These are phyloP conservation scores for Pythium aristosporum DNA, from an alignment of 352 stramenopile genomes.

Conservation along the genomic window DNA sequence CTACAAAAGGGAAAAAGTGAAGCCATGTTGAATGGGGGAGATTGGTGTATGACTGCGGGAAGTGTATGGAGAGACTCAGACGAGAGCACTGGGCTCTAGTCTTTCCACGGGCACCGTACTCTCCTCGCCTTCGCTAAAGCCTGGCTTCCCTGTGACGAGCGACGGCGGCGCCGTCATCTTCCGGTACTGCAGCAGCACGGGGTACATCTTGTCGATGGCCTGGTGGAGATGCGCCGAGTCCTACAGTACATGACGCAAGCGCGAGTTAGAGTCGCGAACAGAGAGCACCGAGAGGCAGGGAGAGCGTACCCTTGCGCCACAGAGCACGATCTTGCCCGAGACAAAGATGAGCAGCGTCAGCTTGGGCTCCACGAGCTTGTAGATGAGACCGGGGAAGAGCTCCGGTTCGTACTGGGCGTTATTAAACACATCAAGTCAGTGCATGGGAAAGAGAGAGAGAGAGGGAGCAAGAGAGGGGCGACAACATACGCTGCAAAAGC, in stretches of 20 bases:
- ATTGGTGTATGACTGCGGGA: background rate
- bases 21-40: background rate
- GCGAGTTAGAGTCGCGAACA: background rate
- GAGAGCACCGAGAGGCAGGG: background rate
- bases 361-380: slow-evolving; percentile 95
- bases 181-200: slow-evolving; percentile 61
- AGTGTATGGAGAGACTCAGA: slow-evolving; percentile 26
- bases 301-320: slow-evolving; percentile 61
- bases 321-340: slow-evolving; percentile 96
- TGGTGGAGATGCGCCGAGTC: slow-evolving; percentile 46
- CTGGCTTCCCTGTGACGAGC: slow-evolving; percentile 65
- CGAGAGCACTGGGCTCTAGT: slow-evolving; percentile 55
- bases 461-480: background rate
- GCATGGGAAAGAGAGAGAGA: background rate
- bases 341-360: slow-evolving; percentile 99
- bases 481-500: slow-evolving; percentile 90
- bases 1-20: background rate
- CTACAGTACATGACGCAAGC: slow-evolving; percentile 12
- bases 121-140: slow-evolving; percentile 65
- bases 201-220: slow-evolving; percentile 78
- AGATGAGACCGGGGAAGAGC: slow-evolving; percentile 99
- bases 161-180: slow-evolving; percentile 74
- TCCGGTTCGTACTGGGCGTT: slow-evolving; percentile 95
- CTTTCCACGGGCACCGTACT: slow-evolving; percentile 37
- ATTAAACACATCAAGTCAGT: background rate